Conservation (phyloP, 2,329 filamentous ascomycete species). For the Epichloe gansuensis region DNA sequence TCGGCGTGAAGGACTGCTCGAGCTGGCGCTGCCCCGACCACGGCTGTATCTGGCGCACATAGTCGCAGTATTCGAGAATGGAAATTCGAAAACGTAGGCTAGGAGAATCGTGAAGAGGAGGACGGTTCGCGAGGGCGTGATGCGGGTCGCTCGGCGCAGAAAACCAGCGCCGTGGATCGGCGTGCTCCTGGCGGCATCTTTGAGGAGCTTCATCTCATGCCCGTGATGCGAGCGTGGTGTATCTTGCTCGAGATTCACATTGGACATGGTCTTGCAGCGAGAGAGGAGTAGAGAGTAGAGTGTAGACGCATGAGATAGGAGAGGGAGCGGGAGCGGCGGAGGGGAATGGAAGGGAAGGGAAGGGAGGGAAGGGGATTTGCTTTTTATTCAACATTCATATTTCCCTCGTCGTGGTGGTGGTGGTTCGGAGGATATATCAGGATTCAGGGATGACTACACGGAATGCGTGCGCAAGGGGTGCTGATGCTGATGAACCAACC, state of each 20-base stretch:
- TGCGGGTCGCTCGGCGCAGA: background rate
- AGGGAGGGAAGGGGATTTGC: background rate
- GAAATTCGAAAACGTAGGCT: background rate
- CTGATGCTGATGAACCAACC: too few species aligned
- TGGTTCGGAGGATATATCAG: background rate
- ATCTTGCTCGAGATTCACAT: background rate
- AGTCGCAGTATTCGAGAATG: constrained; percentile 2
- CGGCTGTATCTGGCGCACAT: constrained; percentile 4
- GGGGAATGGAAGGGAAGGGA: background rate
- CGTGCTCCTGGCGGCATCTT: background rate
- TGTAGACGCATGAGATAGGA: too few species aligned
- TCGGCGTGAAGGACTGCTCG: constrained; percentile 8
- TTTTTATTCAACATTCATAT: background rate
- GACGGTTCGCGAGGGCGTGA: background rate
- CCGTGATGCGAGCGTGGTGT: background rate
- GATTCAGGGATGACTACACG: background rate
- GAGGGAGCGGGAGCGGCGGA: too few species aligned
- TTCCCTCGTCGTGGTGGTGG: background rate
- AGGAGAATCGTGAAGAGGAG: background rate
- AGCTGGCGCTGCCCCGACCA: constrained; percentile 6
- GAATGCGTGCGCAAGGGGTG: background rate
- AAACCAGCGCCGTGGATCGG: background rate
- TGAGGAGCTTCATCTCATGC: constrained; percentile 2
- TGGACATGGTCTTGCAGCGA: background rate
- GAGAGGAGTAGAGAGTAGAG: background rate